These are phyloP conservation scores for Ascodesmis nigricans DNA, from an alignment of 495 filamentous ascomycete species.

Conservation along the genomic window DNA sequence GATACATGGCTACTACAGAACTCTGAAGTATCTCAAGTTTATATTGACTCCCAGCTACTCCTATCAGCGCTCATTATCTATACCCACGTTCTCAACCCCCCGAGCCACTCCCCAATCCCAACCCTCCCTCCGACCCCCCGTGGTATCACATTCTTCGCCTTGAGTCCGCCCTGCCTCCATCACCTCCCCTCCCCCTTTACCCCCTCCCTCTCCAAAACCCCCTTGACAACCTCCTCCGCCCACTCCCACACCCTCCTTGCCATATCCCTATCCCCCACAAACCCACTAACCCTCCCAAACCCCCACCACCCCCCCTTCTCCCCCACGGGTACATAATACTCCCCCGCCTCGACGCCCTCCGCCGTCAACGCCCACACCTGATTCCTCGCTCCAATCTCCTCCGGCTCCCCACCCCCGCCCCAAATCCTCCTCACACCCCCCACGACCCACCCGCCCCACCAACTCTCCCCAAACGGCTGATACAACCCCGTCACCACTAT, in stretches of 20 bases:
- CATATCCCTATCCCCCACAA: conserved; percentile 28
- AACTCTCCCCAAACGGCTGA: conserved; percentile 18
- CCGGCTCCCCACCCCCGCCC: conserved; percentile 18
- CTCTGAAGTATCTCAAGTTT: too few species aligned
- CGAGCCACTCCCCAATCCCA: too few species aligned
- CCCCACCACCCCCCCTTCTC: not conserved
- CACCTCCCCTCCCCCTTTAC: too few species aligned
- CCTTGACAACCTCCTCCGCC: conserved; percentile 6
- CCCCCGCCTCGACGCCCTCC: conserved; percentile 27
- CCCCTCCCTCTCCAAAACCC: too few species aligned
- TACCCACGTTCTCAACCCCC: too few species aligned
- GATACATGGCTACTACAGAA: too few species aligned
- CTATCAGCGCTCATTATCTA: too few species aligned
- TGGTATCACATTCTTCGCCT: too few species aligned
- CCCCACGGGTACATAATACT: conserved; percentile 34
- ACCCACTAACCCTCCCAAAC: conserved; percentile 4
- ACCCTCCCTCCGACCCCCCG: too few species aligned
- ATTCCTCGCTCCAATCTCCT: conserved; percentile 31
- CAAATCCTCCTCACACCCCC: conserved; percentile 15
- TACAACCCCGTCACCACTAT: conserved; percentile 36
- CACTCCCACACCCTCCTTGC: conserved; percentile 22
- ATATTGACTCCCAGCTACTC: too few species aligned
- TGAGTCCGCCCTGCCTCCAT: too few species aligned
- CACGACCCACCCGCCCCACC: conserved; percentile 14
- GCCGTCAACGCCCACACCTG: conserved; percentile 34